Evolutionary conservation across 2,329 filamentous ascomycete species (phyloP).

Genomic region (Ceratocystis colombiana): DNA sequence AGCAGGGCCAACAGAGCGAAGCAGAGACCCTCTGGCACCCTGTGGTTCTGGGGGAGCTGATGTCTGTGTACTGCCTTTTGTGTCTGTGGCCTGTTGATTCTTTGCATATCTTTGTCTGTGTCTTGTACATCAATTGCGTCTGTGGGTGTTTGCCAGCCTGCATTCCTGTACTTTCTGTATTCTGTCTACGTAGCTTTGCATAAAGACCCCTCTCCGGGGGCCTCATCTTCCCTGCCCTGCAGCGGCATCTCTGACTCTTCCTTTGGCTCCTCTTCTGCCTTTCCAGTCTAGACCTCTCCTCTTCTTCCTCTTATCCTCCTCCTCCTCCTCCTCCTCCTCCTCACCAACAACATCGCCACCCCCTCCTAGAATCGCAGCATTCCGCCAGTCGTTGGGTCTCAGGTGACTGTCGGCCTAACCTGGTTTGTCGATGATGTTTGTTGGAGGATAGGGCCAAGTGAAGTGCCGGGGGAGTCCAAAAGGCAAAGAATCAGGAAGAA

Average conservation of each 20-base stretch:
- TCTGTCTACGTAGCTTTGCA: background rate
- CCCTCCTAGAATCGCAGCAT: background rate
- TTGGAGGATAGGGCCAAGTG: background rate
- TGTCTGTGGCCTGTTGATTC: slow-evolving; percentile 1
- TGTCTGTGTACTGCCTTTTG: slow-evolving; percentile 7
- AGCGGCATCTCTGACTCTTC: background rate
- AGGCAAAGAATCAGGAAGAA: background rate
- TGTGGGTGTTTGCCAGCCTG: background rate
- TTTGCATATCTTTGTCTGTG: slow-evolving; percentile 14
- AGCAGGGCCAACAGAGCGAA: background rate
- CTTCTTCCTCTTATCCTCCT: background rate
- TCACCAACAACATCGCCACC: background rate
- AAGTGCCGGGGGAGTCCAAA: slow-evolving; percentile 2
- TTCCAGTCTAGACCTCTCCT: background rate
- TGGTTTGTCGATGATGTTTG: background rate
- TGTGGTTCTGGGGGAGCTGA: slow-evolving; percentile 7
- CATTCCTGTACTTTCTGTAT: background rate
- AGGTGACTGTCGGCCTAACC: background rate
- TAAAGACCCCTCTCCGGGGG: background rate
- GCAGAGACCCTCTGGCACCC: slow-evolving; percentile 4
- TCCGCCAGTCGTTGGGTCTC: background rate
- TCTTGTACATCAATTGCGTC: slow-evolving; percentile 11
- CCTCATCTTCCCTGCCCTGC: slow-evolving; percentile 5
- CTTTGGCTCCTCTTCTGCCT: background rate
- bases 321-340: background rate